A percentile compares a stretch with the other conserved stretches of the same genome.
These are phyloP conservation scores for Rugiboletus extremiorientalis DNA, from an alignment of 1,284 basidiomycete genomes.

Conservation along the genomic window DNA sequence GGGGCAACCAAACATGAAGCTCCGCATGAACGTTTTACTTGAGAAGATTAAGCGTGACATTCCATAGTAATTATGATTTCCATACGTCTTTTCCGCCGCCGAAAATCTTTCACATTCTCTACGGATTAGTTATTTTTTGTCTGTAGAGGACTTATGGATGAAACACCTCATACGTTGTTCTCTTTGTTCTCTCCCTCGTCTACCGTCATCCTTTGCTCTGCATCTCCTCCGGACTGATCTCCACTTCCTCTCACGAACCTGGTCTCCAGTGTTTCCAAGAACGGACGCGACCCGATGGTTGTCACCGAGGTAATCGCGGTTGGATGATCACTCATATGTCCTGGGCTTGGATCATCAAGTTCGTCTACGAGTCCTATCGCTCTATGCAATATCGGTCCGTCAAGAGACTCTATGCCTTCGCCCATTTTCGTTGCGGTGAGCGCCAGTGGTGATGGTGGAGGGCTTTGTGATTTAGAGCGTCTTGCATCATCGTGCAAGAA, in stretches of 20 bases:
- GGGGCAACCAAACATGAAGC: conserved; percentile 76
- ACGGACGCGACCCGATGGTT: conserved; percentile 45
- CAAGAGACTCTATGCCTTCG: conserved; percentile 26
- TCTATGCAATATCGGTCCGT: conserved; percentile 44
- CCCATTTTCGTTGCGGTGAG: conserved; percentile 41
- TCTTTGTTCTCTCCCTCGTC: conserved; percentile 63
- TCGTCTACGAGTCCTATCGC: conserved; percentile 77
- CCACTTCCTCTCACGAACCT: conserved; percentile 59
- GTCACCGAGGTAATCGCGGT: conserved; percentile 69
- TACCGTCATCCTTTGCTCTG: conserved; percentile 36
- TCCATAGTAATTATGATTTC: conserved; percentile 15
- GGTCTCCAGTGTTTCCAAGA: conserved; percentile 56
- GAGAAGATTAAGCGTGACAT: conserved; percentile 70
- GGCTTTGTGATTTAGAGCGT: conserved; percentile 70
- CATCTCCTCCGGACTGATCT: conserved; percentile 29
- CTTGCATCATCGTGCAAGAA: conserved; percentile 79
- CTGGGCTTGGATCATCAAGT: conserved; percentile 76
- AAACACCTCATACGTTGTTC: conserved; percentile 40
- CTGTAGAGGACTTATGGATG: background rate
- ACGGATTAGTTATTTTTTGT: too few species aligned
- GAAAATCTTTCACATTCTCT: too few species aligned
- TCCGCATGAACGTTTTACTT: conserved; percentile 76
- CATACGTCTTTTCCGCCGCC: conserved; percentile 2
- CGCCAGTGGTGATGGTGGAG: conserved; percentile 68
- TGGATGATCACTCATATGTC: conserved; percentile 78